phyloP scores from a whole-genome alignment of 2,329 filamentous ascomycete genomes.

The Fusarium lyarnte region DNA sequence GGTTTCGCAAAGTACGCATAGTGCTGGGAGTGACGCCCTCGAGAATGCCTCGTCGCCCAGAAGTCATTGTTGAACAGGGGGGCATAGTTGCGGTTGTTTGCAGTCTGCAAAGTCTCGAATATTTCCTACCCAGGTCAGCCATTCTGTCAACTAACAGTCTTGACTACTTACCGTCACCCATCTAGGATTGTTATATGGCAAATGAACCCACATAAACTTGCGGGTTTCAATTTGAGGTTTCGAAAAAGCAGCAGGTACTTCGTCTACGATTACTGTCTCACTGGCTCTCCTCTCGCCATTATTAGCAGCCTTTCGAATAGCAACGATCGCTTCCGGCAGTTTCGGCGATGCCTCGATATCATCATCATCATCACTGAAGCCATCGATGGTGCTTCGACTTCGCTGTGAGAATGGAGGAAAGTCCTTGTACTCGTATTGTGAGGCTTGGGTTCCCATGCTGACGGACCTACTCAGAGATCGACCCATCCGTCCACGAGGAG shows the following conservation, averaged over 20 bases:
- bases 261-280: conserved; percentile 46
- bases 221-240: conserved; percentile 49
- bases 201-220: conserved; percentile 67
- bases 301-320: conserved; percentile 42
- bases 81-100: conserved; percentile 50
- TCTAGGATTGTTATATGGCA: conserved; percentile 65
- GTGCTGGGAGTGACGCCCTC: conserved; percentile 59
- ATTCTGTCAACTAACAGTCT: neutral
- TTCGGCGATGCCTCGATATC: conserved; percentile 46
- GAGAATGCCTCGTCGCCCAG: conserved; percentile 59
- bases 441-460: conserved; percentile 47
- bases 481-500: conserved; percentile 43
- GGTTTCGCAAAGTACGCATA: conserved; percentile 61
- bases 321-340: conserved; percentile 48
- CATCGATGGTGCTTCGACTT: conserved; percentile 45
- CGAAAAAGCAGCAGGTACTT: conserved; percentile 44
- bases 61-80: conserved; percentile 58
- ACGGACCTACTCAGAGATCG: conserved; percentile 49
- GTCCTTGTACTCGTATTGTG: conserved; percentile 47
- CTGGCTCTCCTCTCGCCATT: conserved; percentile 28
- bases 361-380: conserved; percentile 40
- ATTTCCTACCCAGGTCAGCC: conserved; percentile 49
- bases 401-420: conserved; percentile 51
- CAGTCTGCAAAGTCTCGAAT: conserved; percentile 54
- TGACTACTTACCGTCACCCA: conserved; percentile 62